Evolutionary conservation across 805 yeast species (phyloP).

Genomic region (Sugiyamaella marilandica): DNA sequence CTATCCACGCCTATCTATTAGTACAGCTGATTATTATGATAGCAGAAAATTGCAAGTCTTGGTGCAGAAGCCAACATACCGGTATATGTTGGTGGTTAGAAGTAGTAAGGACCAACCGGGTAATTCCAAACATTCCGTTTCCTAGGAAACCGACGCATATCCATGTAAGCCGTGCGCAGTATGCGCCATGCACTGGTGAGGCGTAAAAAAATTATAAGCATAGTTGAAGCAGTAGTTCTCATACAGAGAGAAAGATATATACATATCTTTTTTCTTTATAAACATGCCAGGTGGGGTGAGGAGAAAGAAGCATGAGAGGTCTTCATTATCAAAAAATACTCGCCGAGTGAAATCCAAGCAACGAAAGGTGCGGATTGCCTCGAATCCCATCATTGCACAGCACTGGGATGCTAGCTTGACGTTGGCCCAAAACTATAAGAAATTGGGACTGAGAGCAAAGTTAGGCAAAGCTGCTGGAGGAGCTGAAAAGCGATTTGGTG

Average conservation of each 20-base stretch:
- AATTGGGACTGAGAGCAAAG: slow-evolving; percentile 67
- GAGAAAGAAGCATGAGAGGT: slow-evolving; percentile 75
- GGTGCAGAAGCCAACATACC: too few relatives aligned
- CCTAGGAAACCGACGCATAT: neutral
- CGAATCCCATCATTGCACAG: slow-evolving; percentile 79
- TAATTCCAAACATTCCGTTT: neutral
- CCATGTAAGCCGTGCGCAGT: neutral
- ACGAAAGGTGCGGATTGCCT: slow-evolving; percentile 57
- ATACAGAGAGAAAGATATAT: neutral
- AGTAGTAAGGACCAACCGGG: neutral
- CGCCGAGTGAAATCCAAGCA: slow-evolving; percentile 67
- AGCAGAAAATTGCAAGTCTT: too few relatives aligned
- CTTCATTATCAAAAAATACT: slow-evolving; percentile 64
- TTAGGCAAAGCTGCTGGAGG: slow-evolving; percentile 77
- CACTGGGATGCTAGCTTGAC: slow-evolving; percentile 87
- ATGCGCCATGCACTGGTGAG: neutral
- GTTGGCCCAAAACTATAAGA: slow-evolving; percentile 78
- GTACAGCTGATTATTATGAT: too few relatives aligned
- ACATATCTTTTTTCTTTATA: neutral
- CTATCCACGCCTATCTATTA: too few relatives aligned
- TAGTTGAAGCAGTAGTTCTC: too few relatives aligned
- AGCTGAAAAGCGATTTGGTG: slow-evolving; percentile 44
- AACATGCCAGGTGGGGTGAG: slow-evolving; percentile 53
- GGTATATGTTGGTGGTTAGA: too few relatives aligned
- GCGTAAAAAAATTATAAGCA: neutral